Evolutionary conservation across 148 eudicot species (phyloP).

Genomic region (Camellia japonica): DNA sequence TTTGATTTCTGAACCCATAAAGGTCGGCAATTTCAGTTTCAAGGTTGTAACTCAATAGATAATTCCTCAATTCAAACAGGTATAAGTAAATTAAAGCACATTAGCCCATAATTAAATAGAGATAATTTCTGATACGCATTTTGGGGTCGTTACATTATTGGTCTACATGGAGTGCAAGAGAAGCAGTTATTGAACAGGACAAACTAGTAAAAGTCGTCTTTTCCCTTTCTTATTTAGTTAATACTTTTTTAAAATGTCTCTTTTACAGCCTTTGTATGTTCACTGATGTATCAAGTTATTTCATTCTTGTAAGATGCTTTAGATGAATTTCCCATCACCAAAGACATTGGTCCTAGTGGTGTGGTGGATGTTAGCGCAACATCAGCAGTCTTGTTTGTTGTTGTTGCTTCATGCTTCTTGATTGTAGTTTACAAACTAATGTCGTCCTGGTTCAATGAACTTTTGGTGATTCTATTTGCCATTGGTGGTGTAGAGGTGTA

Average conservation of each 20-base stretch:
- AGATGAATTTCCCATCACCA: slow-evolving; percentile 40
- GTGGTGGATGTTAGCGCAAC: slow-evolving; percentile 58
- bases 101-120: too few species aligned
- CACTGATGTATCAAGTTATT: background rate
- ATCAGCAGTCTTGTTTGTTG: slow-evolving; percentile 68
- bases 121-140: too few species aligned
- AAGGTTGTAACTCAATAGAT: too few species aligned
- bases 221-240: background rate
- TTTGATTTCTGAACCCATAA: too few species aligned
- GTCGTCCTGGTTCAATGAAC: slow-evolving; percentile 70
- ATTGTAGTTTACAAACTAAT: slow-evolving; percentile 61
- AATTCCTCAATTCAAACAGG: too few species aligned
- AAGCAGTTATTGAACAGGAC: slow-evolving; percentile 51
- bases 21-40: too few species aligned
- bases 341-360: slow-evolving; percentile 34
- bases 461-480: slow-evolving; percentile 80
- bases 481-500: slow-evolving; percentile 85
- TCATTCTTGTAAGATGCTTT: slow-evolving; percentile 53
- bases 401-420: slow-evolving; percentile 79
- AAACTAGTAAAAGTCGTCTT: slow-evolving; percentile 51
- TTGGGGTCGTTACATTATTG: too few species aligned
- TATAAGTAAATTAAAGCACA: too few species aligned
- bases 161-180: too few species aligned
- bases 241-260: background rate
- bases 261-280: background rate